phyloP scores from a whole-genome alignment of 495 filamentous ascomycete species.

The Xylona heveae region DNA sequence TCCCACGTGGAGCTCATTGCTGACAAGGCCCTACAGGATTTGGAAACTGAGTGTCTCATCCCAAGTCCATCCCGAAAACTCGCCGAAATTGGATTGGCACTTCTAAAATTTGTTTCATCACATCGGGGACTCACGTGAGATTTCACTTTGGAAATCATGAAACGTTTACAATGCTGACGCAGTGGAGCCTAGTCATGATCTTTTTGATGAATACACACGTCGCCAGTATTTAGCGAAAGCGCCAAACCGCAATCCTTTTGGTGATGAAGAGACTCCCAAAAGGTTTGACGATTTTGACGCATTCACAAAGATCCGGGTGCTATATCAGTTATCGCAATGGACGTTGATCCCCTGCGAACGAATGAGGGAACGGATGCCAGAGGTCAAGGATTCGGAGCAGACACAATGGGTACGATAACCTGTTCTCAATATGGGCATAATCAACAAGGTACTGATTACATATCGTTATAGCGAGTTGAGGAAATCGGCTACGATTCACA shows the following conservation, averaged over 20 bases:
- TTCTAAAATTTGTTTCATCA: constrained; percentile 86
- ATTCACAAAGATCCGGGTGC: constrained; percentile 66
- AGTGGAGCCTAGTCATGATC: constrained; percentile 56
- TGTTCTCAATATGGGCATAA: background rate
- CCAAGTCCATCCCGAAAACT: constrained; percentile 49
- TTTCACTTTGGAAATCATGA: constrained; percentile 1
- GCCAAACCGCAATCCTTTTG: constrained; percentile 67
- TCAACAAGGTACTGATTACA: no score
- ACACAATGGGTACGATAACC: constrained; percentile 48
- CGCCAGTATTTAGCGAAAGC: constrained; percentile 76
- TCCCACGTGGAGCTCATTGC: background rate
- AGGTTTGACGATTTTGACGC: constrained; percentile 67
- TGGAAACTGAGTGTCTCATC: constrained; percentile 75
- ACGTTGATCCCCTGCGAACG: constrained; percentile 68
- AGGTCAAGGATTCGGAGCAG: constrained; percentile 63
- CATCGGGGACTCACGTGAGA: constrained; percentile 79
- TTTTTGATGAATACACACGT: constrained; percentile 88
- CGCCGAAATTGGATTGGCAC: constrained; percentile 60
- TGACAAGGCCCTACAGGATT: constrained; percentile 33
- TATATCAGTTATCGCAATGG: constrained; percentile 84
- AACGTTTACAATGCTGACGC: background rate
- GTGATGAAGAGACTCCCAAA: constrained; percentile 46
- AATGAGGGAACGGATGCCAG: constrained; percentile 69
- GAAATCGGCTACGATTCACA: constrained; percentile 73
- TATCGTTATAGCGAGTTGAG: constrained; percentile 66